Evolutionary conservation across 768 basidiomycete species (phyloP), one percentile per base, ranked within the genome.

Genomic region (Boletales sp.): DNA sequence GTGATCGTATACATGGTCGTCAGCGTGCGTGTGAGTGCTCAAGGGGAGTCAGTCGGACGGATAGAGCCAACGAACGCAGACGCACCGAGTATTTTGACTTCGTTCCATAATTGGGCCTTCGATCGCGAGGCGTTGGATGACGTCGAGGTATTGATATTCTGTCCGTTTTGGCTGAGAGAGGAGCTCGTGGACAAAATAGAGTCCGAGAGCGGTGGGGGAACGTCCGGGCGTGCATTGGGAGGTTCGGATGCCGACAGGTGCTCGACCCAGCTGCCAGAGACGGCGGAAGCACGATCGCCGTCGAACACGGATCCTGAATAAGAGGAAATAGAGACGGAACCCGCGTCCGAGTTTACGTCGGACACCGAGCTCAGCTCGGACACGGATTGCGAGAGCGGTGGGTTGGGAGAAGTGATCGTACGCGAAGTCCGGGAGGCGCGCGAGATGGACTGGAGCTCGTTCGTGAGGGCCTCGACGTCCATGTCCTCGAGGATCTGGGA

Each of bases 101-200:
- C 92, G 50, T 84, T 84, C 95, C 95, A 98, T 8, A 98, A 73
- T 59, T 94, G 86, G 2, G 78, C 80, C 64, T 86, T 93, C n/a
- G 79, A 83, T 53, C 79, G 74, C 19, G 71, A 69, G 37, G 56
- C 53, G 37, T 49, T 55, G 15, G 61, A 57, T 4, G 44, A 35
- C 8, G 37, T 40, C 1, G 58, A 55, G 12, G 34, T 34, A 10
- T 50, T 54, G 44, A 25, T 38, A 15, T 44, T 42, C 13, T 37
- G 38, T 25, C 41, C 51, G 19, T 50, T 41, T 2, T 58, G 56
- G 37, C 71, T 72, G 17, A 66, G 49, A 78, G 2, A 60, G 8
- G 75, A 74, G 48, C 66, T 70, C 2, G 60, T 54, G 0, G 73
- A 74, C 1, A 65, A 57, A n/a, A 76, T 59, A 9, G 77, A 76